These are phyloP conservation scores for Phytophthora sp. DNA, from an alignment of 352 stramenopile genomes.

Conservation along the genomic window DNA sequence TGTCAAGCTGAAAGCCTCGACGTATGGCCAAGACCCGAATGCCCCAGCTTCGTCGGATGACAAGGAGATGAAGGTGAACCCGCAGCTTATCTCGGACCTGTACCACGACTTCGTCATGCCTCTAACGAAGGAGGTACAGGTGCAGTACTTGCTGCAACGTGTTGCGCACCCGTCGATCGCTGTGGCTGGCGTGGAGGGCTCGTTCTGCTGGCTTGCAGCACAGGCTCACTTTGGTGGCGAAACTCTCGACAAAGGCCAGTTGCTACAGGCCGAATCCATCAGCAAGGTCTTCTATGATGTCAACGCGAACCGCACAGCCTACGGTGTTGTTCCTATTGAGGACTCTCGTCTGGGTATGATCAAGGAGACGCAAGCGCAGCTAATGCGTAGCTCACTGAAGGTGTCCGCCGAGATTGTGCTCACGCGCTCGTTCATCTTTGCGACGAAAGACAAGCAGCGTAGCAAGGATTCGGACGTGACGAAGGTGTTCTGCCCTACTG, in stretches of 20 bases:
- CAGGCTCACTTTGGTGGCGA: conserved; percentile 73
- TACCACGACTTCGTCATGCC: conserved; percentile 99
- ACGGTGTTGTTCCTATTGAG: conserved; percentile 88
- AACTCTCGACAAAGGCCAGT: conserved; percentile 48
- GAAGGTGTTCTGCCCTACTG: conserved; percentile 62
- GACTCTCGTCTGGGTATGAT: conserved; percentile 85
- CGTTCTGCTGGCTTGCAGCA: conserved; percentile 78
- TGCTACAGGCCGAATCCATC: conserved; percentile 64
- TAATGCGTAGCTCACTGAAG: conserved; percentile 78
- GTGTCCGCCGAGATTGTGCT: conserved; percentile 80
- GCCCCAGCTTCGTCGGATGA: conserved; percentile 37
- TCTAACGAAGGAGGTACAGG: conserved; percentile 98
- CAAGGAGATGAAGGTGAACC: conserved; percentile 94
- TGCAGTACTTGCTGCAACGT: conserved; percentile 90
- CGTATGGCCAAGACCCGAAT: conserved; percentile 92
- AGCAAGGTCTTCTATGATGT: conserved; percentile 84
- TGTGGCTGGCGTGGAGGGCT: conserved; percentile 69
- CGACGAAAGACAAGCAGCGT: conserved; percentile 51
- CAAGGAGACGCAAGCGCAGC: conserved; percentile 85
- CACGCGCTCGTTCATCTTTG: conserved; percentile 74
- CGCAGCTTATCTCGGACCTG: conserved; percentile 95
- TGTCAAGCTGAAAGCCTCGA: conserved; percentile 96
- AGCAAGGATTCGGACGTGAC: conserved; percentile 59
- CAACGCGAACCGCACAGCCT: conserved; percentile 80
- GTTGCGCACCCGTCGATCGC: conserved; percentile 81